Evolutionary conservation across 352 stramenopile species (phyloP), one percentile per base, ranked within the genome.

Genomic region (Phytophthora europaea): DNA sequence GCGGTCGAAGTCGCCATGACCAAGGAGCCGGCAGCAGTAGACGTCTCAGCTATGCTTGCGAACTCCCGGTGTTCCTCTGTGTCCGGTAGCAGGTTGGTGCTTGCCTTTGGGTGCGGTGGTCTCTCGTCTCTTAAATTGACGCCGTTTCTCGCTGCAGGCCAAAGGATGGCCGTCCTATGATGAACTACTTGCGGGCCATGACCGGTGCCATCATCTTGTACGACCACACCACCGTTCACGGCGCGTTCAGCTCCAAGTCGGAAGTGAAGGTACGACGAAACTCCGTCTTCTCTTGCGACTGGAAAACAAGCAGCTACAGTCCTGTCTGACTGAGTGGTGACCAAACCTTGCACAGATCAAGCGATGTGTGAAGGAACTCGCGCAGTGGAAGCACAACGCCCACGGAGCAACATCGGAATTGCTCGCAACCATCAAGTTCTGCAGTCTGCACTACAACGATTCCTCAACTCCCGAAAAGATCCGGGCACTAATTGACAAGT

Each of bases 141-240:
- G 53, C 50, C 4, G 34, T 43, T 53, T 36, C 5, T 54, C 18
- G 2, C 15, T 31, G 23, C 36, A 88, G 78, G 40, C 51, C 73
- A 52, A 82, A 88, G 36, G 82, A 90, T 23, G 70, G 70, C 3
- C 73, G 70, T 2, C 72, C 70, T 9, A 82, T 83, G 65, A 69
- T 89, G 59, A 80, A 84, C 18, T 83, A 79, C 28, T 38, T 91
- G 45, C 84, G 81, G 13, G 75, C 80, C 13, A 90, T 91, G 80
- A 79, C 82, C 3, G 82, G 80, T 23, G 76, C 82, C 13, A 90
- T 91, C 48, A 67, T 91, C 43, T 61, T 91, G 12, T 90, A 88
- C 62, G 84, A 91, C 70, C 84, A 90, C 65, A 79, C 72, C 57
- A 78, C 64, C 18, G 57, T 72, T 7, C 76, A 86, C 26, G 84